These are phyloP conservation scores for Clonostachys rosea DNA, from an alignment of 2,329 filamentous ascomycete species.

Conservation along the genomic window DNA sequence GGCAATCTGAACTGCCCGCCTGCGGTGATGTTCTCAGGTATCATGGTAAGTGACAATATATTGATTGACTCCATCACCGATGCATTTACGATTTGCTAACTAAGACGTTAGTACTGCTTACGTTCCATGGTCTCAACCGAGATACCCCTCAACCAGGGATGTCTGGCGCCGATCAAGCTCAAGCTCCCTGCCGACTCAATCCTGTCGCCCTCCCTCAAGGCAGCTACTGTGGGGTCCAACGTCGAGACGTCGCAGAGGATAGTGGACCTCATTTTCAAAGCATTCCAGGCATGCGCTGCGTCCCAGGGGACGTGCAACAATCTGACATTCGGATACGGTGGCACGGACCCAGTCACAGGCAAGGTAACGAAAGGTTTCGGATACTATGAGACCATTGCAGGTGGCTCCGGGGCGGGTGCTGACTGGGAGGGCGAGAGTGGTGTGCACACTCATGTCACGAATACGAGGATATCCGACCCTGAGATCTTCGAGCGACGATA, in stretches of 20 bases:
- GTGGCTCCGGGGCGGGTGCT: constrained; percentile 69
- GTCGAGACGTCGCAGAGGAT: constrained; percentile 24
- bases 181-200: constrained; percentile 18
- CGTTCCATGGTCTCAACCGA: constrained; percentile 22
- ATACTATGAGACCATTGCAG: constrained; percentile 83
- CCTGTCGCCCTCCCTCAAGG: constrained; percentile 22
- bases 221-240: constrained; percentile 23
- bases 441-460: constrained; percentile 84
- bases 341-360: constrained; percentile 13
- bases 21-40: constrained; percentile 19
- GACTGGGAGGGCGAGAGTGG: constrained; percentile 70
- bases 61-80: neutral
- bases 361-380: constrained; percentile 57
- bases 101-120: constrained; percentile 13
- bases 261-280: constrained; percentile 66
- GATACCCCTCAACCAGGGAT: constrained; percentile 38
- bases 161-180: constrained; percentile 27
- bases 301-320: constrained; percentile 77
- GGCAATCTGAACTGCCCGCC: constrained; percentile 21
- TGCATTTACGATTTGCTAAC: neutral
- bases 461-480: constrained; percentile 76
- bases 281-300: constrained; percentile 70
- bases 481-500: constrained; percentile 77
- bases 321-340: constrained; percentile 70
- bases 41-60: constrained; percentile 9